Percentiles rank a stretch among this genome's conserved stretches.
Conservation (phyloP, 495 filamentous ascomycete genomes). For the Aspergillus biplanus region DNA sequence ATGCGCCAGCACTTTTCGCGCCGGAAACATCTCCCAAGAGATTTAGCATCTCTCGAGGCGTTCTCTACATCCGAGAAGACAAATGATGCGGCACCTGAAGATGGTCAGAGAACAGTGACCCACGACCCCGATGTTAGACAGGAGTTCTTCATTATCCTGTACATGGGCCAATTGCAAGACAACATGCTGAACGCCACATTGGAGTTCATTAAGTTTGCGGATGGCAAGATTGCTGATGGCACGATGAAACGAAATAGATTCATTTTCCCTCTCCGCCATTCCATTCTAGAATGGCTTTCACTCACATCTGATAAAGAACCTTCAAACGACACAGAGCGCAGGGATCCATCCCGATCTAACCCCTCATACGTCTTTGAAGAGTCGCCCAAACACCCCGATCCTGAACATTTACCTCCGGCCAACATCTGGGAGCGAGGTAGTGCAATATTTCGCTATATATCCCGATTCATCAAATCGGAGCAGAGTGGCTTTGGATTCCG, state of each 20-base stretch:
- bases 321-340: constrained; percentile 13
- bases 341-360: constrained; percentile 29
- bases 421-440: constrained; percentile 63
- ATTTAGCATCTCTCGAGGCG: constrained; percentile 35
- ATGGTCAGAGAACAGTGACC: constrained; percentile 11
- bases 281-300: constrained; percentile 51
- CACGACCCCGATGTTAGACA: constrained; percentile 32
- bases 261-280: constrained; percentile 59
- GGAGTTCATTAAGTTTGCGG: constrained; percentile 65
- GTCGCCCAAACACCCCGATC: constrained; percentile 49
- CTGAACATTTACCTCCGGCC: constrained; percentile 70
- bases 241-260: constrained; percentile 62
- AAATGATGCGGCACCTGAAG: constrained; percentile 9
- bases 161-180: constrained; percentile 42
- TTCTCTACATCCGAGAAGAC: constrained; percentile 31
- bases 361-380: constrained; percentile 20
- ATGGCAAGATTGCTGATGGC: constrained; percentile 53
- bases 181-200: constrained; percentile 35
- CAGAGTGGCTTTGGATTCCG: constrained; percentile 65
- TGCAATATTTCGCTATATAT: constrained; percentile 27
- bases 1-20: constrained; percentile 24
- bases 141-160: constrained; percentile 40
- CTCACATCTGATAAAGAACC: constrained; percentile 21
- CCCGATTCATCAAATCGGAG: constrained; percentile 34
- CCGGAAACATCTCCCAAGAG: constrained; percentile 30